Base-by-base conservation (phyloP, 352 stramenopile genomes). In the Globisporangium carolinianum region DNA sequence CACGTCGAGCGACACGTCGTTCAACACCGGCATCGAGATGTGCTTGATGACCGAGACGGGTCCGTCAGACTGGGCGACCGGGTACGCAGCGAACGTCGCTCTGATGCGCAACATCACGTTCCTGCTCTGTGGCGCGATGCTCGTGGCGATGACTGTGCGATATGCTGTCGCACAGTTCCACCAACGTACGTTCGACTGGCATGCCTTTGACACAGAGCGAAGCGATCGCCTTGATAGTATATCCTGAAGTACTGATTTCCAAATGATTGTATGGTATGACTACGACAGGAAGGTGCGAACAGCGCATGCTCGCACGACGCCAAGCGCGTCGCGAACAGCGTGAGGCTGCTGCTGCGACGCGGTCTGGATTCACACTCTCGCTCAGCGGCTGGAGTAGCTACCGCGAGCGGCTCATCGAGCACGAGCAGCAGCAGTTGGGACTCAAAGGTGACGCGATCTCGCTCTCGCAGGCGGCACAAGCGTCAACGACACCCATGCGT, bases 371-470 rank as follows among this genome's bases (percentile, higher is more conserved):
- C 12, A 62, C 60, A n/a, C 64, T 85, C 14, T 57, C 64, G 24
- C 66, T 85, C 43, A 64, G 60, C 0, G 75, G 75, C 54, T 85
- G 75, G 75, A 75, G 63, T 15, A 72, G 70, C 35, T 69, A 80
- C 53, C 68, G 69, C 0, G 68, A 82, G 55, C 77, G 80, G 38
- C 72, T 85, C 35, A 85, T 85, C 32, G 61, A 81, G 24, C 54
- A 53, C 4, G 69, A 76, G 48, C 60, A 69, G 17, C 50, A 58
- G 8, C 62, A 61, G 15, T 47, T 72, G 9, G 53, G 53, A 6
- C 17, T 48, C 38, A 57, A 57, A 2, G 10, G 11, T 2, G 15
- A 45, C 12, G 42, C 42, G 12, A 17, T 47, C 10, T 7, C 35
- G 24, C 47, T 52, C 47, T 15, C 47, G 24, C 18, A 39, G 5